phyloP scores from a whole-genome alignment of 2,329 filamentous ascomycete genomes.

The Aaosphaeria pasadenensis region DNA sequence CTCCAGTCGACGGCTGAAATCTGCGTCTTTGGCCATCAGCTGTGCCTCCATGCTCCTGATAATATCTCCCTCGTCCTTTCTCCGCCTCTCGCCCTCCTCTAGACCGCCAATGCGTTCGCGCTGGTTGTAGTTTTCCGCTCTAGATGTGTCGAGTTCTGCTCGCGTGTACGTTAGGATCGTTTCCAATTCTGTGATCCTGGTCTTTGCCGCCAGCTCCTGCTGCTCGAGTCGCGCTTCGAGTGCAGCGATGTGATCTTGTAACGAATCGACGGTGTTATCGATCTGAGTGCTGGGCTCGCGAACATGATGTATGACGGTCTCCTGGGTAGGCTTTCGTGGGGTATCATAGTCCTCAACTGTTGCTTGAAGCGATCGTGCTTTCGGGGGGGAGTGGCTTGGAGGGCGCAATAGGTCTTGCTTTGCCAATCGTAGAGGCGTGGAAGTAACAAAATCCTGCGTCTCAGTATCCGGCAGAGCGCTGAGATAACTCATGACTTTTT shows the following conservation, averaged over 20 bases:
- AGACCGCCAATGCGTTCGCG: conserved; percentile 18
- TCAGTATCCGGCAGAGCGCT: conserved; percentile 36
- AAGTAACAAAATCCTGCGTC: conserved; percentile 17
- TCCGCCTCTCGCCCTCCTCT: conserved; percentile 10
- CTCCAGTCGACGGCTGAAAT: conserved; percentile 20
- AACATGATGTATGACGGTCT: conserved; percentile 32
- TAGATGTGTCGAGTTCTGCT: conserved; percentile 26
- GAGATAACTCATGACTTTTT: conserved; percentile 37
- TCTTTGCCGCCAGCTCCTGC: conserved; percentile 24
- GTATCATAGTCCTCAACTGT: conserved; percentile 38
- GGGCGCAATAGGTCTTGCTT: conserved; percentile 26
- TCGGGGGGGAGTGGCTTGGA: conserved; percentile 20
- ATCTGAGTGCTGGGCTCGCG: conserved; percentile 10
- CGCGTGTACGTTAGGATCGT: conserved; percentile 32
- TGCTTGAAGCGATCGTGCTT: conserved; percentile 30
- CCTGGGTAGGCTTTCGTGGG: conserved; percentile 32
- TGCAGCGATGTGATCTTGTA: conserved; percentile 18
- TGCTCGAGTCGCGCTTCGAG: conserved; percentile 24
- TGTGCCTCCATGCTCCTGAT: not conserved
- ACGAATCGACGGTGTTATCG: not conserved
- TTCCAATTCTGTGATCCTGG: conserved; percentile 33
- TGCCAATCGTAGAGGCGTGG: conserved; percentile 22
- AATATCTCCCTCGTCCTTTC: conserved; percentile 7
- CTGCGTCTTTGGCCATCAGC: conserved; percentile 12
- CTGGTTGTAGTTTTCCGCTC: conserved; percentile 27